Conservation (phyloP, 495 filamentous ascomycete species). For the Trichocladium uniseriatum region DNA sequence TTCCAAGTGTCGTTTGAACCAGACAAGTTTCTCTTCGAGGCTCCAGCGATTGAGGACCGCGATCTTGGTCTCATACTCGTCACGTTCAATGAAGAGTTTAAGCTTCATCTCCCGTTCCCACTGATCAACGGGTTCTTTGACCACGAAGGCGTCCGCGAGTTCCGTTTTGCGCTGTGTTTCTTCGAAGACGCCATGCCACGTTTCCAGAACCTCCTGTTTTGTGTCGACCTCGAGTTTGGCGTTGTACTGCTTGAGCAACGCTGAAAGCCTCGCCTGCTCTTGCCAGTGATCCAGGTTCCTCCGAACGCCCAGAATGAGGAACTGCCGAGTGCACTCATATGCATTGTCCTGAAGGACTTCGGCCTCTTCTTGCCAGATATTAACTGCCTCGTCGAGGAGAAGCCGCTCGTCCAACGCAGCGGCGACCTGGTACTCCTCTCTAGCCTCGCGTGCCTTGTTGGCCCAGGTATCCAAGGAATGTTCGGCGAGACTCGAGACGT, state of each 20-base stretch:
- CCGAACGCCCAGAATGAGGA: constrained; percentile 7
- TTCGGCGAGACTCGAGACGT: neutral
- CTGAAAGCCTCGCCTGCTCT: constrained; percentile 18
- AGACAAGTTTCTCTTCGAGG: constrained; percentile 18
- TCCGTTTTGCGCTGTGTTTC: neutral
- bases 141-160: constrained; percentile 14
- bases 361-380: constrained; percentile 26
- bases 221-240: constrained; percentile 4
- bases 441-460: constrained; percentile 5
- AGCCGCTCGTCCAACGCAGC: constrained; percentile 20
- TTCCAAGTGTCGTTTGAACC: constrained; percentile 15
- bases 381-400: constrained; percentile 21
- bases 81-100: constrained; percentile 6
- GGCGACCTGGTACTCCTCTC: constrained; percentile 16
- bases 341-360: constrained; percentile 15
- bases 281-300: constrained; percentile 18
- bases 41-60: constrained; percentile 17
- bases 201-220: constrained; percentile 5
- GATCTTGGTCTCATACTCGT: constrained; percentile 11
- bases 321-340: constrained; percentile 11
- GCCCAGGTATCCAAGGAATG: constrained; percentile 13
- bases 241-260: constrained; percentile 14
- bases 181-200: constrained; percentile 8
- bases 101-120: constrained; percentile 24
- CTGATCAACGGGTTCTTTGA: constrained; percentile 10